Evolutionary conservation across 768 basidiomycete genomes (phyloP), one percentile per base, ranked within the genome.

Genomic region (Xerocomellus chrysenteron): DNA sequence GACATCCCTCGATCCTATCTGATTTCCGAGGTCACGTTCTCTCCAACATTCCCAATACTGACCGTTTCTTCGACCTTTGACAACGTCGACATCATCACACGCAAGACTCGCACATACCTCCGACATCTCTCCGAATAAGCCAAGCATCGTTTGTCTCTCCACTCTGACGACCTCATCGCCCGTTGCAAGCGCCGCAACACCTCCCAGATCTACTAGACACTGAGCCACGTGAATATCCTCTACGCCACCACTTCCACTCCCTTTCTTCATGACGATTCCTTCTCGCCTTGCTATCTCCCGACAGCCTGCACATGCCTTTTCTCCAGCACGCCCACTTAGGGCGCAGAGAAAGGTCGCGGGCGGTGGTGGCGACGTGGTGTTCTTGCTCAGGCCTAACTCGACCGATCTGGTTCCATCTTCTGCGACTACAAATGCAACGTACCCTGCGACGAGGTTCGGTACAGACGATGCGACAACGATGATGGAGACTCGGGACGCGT

Each of bases 321-420:
- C 62, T 60, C 62, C 40, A 60, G 61, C 24, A 47, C 47, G 58
- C 62, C 62, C 52, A 60, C 53, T 39, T 37, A 52, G 58, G 62
- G 62, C 53, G 53, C 62, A 40, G 61, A 60, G 57, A 39, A 33
- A 40, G 50, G 50, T 61, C 12, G 32, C 17, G 4, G 49, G 62
- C 43, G 30, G 50, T 50, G 58, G 53, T 49, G 57, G 53, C 32
- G 21, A 40, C 2, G 5, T 1, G 24, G 3, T 33, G 26, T 53
- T 54, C 30, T 32, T 21, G 2, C 37, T 26, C 14, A 7, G 48
- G 44, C 45, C 33, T 50, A 14, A 11, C 58, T 58, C 16, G 35
- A 43, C 3, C 6, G 32, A 26, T 50, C 39, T 37, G 52, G 42
- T 39, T 2, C 4, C 11, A 12, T 36, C 13, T 16, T 35, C 26